Evolutionary conservation across 2,329 filamentous ascomycete genomes (phyloP), one percentile per base, ranked within the genome.

Genomic region (Malbranchea zuffiana): DNA sequence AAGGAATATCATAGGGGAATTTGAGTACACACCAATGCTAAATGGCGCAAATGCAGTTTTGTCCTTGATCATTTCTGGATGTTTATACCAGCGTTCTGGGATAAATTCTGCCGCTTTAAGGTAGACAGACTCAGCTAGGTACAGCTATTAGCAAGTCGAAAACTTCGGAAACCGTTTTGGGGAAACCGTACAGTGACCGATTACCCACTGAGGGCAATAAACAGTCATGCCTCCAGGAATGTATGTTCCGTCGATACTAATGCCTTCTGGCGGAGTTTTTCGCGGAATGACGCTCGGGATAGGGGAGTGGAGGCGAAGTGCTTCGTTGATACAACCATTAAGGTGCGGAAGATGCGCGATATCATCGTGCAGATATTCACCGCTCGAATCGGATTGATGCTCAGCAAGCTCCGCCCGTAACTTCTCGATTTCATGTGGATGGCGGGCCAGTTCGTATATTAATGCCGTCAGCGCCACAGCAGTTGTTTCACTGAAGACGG

Each of bases 251-350:
- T 40, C 39, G n/a, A 50, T 35, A 11, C 23, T 18, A 6, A 52
- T 43, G 1, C 52, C 44, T 32, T 50, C 46, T 13, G 43, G 5
- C 56, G 62, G 62, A 1, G 62, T 63, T 8, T 55, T 32, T 3
- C 65, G 50, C 19, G 50, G 48, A 16, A 62, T 29, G 1, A 54
- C 59, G 5, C 51, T 52, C 1, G 60, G 57, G 1, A 63, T 55
- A 0, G 61, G 51, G 4, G 64, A 61, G 35, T 63, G 52, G 3
- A 67, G 48, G n/a, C 64, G 56, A 3, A 66, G 47, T 1, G 61
- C 50, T 42, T 68, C 64, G 37, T 66, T 57, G 50, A 65, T 62
- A n/a, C 55, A 47, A 11, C 52, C 57, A 37, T 64, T 60, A 10
- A 66, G 50, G 42, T 25, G n/a, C 7, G 23, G 23, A 15, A 34